These are phyloP conservation scores for Paraconiothyrium sp. DNA, from an alignment of 2,329 filamentous ascomycete species.

Conservation along the genomic window DNA sequence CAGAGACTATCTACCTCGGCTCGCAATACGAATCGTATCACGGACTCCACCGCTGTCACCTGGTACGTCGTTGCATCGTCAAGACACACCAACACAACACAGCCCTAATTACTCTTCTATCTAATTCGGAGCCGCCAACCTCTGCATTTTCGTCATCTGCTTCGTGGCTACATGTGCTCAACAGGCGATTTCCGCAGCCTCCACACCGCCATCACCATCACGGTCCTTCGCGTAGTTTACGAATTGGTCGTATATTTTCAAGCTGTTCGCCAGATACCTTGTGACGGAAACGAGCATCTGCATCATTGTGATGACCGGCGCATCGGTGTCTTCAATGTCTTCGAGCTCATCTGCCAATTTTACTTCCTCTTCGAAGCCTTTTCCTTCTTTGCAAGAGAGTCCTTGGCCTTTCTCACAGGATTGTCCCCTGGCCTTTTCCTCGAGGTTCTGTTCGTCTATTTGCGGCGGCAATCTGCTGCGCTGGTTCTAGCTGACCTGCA, in stretches of 20 bases:
- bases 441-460: not conserved
- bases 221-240: not conserved
- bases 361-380: not conserved
- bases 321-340: not conserved
- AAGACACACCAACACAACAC: too few species aligned
- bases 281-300: not conserved
- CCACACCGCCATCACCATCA: not conserved
- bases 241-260: not conserved
- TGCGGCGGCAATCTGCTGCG: not conserved
- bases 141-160: not conserved
- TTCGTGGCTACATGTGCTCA: not conserved
- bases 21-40: too few species aligned
- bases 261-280: not conserved
- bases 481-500: not conserved
- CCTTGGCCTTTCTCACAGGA: not conserved
- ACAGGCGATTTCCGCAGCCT: not conserved
- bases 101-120: not conserved
- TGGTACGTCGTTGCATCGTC: too few species aligned
- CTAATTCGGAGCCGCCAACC: not conserved
- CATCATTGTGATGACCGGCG: not conserved
- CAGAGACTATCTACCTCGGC: too few species aligned
- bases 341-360: not conserved
- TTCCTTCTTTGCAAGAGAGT: not conserved
- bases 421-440: not conserved
- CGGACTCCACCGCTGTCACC: too few species aligned